Base-by-base conservation (phyloP, 768 basidiomycete genomes). In the Boletus edulis region DNA sequence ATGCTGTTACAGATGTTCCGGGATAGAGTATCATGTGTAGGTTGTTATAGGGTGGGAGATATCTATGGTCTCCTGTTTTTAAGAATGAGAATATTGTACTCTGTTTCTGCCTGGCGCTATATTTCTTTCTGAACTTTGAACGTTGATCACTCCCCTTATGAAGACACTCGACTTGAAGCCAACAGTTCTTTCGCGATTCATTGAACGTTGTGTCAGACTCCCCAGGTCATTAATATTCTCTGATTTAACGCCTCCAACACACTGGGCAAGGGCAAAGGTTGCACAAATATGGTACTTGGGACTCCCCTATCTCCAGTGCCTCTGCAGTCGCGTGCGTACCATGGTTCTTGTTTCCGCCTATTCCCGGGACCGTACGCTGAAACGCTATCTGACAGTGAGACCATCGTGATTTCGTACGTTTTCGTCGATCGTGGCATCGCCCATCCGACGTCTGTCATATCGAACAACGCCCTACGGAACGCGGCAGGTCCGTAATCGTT, bases 391-490 rank as follows among this genome's bases (percentile, higher is more conserved):
- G 44, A 32, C 31, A 53, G 52, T 14, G 38, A 53, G 29, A 22
- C 52, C 6, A 17, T 52, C 20, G 29, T 41, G 11, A 46, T 53
- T 3, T 40, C 45, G 17, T 53, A 46, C 39, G 27, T 46, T 3
- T 52, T 52, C 18, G 51, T 52, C 18, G 51, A 52, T 34, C 39
- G n/a, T n/a, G n/a, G 45, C 7, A 24, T 46, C 38, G 27, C 39
- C 0, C 37, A 34, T 32, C 10, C n/a, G n/a, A 52, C 9, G 38
- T 46, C 18, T 46, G 40, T 40, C 45, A 53, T 31, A 34, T 46
- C 38, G 52, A 53, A 40, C 29, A 20, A 24, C 38, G 52, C 17
- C 52, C 52, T 13, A 14, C 44, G 31, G 52, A 53, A 46, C 38
- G 31, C 20, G 52, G 52, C 39, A 45, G 38, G 14, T 53, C 38